phyloP scores from a whole-genome alignment of 2,329 filamentous ascomycete species.

The Elsinoe perseae region DNA sequence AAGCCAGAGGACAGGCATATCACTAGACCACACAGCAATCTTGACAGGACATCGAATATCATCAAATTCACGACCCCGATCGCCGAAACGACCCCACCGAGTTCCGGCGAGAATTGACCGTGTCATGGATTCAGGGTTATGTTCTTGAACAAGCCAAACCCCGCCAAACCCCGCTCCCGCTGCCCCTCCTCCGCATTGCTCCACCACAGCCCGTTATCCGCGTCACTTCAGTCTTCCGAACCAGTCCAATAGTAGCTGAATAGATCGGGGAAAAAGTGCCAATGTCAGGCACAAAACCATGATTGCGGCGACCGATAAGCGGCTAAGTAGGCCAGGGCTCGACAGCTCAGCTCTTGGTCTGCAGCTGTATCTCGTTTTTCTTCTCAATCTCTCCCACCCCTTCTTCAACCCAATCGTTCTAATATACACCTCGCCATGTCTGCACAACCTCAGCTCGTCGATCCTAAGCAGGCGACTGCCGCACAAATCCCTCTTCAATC shows the following conservation, averaged over 20 bases:
- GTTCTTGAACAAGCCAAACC: constrained; percentile 5
- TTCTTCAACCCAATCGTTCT: neutral
- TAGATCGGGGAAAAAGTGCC: neutral
- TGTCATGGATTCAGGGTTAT: constrained; percentile 1
- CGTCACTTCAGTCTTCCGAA: constrained; percentile 1
- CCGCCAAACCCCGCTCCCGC: constrained; percentile 15
- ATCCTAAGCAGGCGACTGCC: constrained; percentile 31
- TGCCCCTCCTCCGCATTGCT: constrained; percentile 3
- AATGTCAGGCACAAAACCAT: constrained; percentile 7
- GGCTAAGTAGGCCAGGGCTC: neutral
- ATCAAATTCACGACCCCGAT: neutral
- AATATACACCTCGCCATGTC: neutral
- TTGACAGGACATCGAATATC: neutral
- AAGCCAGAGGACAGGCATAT: constrained; percentile 36
- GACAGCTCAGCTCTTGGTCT: neutral
- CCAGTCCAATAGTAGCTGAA: neutral
- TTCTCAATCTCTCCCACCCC: neutral
- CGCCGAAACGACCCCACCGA: neutral
- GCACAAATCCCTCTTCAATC: constrained; percentile 41
- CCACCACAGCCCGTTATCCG: constrained; percentile 3
- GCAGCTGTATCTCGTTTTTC: neutral
- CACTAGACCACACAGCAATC: constrained; percentile 19
- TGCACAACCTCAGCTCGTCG: constrained; percentile 18
- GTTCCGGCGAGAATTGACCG: neutral
- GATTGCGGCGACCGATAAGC: neutral